These are phyloP conservation scores for Trametopsis cervina DNA, from an alignment of 768 basidiomycete genomes.

Conservation along the genomic window DNA sequence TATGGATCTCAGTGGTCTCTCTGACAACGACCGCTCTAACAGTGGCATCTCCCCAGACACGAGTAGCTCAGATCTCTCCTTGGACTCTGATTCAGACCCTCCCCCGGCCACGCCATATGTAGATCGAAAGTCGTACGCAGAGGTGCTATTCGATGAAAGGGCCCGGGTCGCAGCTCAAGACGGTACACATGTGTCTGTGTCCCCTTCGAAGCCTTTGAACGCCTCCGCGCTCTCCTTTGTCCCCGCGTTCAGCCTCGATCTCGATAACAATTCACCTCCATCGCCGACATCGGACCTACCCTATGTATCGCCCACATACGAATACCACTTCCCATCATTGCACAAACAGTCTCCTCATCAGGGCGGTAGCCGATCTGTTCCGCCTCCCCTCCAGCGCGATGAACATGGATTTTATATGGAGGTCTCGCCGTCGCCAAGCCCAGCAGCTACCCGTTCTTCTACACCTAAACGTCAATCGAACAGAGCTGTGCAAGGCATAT, in stretches of 20 bases:
- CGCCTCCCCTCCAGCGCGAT: slow-evolving; percentile 41
- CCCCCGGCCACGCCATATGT: slow-evolving; percentile 47
- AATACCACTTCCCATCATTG: slow-evolving; percentile 46
- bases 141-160: slow-evolving; percentile 27
- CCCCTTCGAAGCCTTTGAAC: slow-evolving; percentile 22
- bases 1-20: slow-evolving; percentile 12
- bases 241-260: slow-evolving; percentile 15
- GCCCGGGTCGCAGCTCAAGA: not conserved
- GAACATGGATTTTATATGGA: slow-evolving; percentile 47
- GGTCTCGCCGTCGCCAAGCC: slow-evolving; percentile 20
- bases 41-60: slow-evolving; percentile 12
- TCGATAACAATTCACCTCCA: slow-evolving; percentile 9
- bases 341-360: slow-evolving; percentile 24
- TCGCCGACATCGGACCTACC: not conserved
- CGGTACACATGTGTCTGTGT: slow-evolving; percentile 11
- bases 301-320: slow-evolving; percentile 20
- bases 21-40: slow-evolving; percentile 4
- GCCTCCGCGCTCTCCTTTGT: slow-evolving; percentile 22
- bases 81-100: slow-evolving; percentile 26
- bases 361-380: slow-evolving; percentile 22
- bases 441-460: slow-evolving; percentile 25
- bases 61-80: slow-evolving; percentile 39
- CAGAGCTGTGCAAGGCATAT: slow-evolving; percentile 41
- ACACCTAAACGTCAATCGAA: slow-evolving; percentile 26
- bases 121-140: slow-evolving; percentile 27